Evolutionary conservation across 2,329 filamentous ascomycete genomes (phyloP).

Genomic region (Talaromyces sp.): DNA sequence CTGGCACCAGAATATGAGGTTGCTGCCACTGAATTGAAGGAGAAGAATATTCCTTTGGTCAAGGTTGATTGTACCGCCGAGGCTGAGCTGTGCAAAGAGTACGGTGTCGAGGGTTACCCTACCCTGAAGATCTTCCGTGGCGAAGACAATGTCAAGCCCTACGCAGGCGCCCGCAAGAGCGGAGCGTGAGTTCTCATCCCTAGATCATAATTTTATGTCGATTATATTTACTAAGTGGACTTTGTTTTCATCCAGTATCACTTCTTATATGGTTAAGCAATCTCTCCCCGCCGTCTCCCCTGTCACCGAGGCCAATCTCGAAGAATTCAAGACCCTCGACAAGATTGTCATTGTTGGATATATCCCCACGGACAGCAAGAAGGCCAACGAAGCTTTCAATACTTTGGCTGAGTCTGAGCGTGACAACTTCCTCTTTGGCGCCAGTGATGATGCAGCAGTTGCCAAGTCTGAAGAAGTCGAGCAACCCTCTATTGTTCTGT

Average conservation of each 20-base stretch:
- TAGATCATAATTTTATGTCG: not conserved
- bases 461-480: slow-evolving; percentile 88
- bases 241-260: slow-evolving; percentile 46
- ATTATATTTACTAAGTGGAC: not conserved
- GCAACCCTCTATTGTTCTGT: slow-evolving; percentile 82
- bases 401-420: slow-evolving; percentile 70
- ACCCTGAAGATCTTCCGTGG: slow-evolving; percentile 99
- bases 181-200: slow-evolving; percentile 51
- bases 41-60: slow-evolving; percentile 48
- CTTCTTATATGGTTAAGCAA: slow-evolving; percentile 97
- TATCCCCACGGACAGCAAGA: slow-evolving; percentile 74
- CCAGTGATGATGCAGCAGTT: slow-evolving; percentile 75
- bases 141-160: slow-evolving; percentile 73
- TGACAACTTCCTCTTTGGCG: slow-evolving; percentile 89
- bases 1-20: slow-evolving; percentile 61
- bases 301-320: slow-evolving; percentile 75
- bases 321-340: slow-evolving; percentile 96
- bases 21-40: slow-evolving; percentile 48
- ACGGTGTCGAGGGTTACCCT: slow-evolving; percentile 94
- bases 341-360: slow-evolving; percentile 94
- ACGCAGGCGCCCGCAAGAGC: slow-evolving; percentile 86
- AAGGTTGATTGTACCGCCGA: slow-evolving; percentile 86
- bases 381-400: slow-evolving; percentile 80
- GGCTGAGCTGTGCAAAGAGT: slow-evolving; percentile 81
- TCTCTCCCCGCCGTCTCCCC: slow-evolving; percentile 85